phyloP scores from a whole-genome alignment of 192 early-diverging fungal species.

The Backusella australiensis region DNA sequence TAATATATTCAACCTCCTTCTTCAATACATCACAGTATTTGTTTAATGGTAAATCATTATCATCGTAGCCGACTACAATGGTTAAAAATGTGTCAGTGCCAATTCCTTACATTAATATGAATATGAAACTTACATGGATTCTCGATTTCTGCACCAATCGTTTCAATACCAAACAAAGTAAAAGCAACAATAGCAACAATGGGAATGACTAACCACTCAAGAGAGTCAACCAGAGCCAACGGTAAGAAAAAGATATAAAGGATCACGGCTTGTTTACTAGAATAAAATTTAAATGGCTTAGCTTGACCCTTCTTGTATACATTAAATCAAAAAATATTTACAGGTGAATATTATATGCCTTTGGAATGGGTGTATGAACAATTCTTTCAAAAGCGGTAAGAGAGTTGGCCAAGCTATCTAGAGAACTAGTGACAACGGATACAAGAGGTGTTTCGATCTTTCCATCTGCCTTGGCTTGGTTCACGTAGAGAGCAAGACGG shows the following conservation, averaged over 20 bases:
- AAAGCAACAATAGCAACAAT: slow-evolving; percentile 61
- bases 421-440: slow-evolving; percentile 30
- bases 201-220: slow-evolving; percentile 56
- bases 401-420: slow-evolving; percentile 54
- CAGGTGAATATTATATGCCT: slow-evolving; percentile 70
- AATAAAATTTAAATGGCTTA: background rate
- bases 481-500: slow-evolving; percentile 44
- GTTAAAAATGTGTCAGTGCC: background rate
- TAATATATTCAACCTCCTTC: slow-evolving; percentile 53
- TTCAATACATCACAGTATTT: slow-evolving; percentile 52
- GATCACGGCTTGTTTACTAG: slow-evolving; percentile 60
- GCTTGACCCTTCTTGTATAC: background rate
- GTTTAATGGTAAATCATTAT: slow-evolving; percentile 54
- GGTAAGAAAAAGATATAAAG: slow-evolving; percentile 61
- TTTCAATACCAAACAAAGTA: slow-evolving; percentile 72
- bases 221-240: slow-evolving; percentile 51
- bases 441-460: slow-evolving; percentile 41
- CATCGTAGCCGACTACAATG: slow-evolving; percentile 51
- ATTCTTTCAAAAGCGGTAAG: slow-evolving; percentile 71
- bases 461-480: slow-evolving; percentile 30
- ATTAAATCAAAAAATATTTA: slow-evolving; percentile 20
- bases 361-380: slow-evolving; percentile 64
- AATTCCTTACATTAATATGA: slow-evolving; percentile 11
- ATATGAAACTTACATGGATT: slow-evolving; percentile 58
- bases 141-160: slow-evolving; percentile 80